Evolutionary conservation across 768 basidiomycete species (phyloP).

Genomic region (Rossbeevera mucosa): DNA sequence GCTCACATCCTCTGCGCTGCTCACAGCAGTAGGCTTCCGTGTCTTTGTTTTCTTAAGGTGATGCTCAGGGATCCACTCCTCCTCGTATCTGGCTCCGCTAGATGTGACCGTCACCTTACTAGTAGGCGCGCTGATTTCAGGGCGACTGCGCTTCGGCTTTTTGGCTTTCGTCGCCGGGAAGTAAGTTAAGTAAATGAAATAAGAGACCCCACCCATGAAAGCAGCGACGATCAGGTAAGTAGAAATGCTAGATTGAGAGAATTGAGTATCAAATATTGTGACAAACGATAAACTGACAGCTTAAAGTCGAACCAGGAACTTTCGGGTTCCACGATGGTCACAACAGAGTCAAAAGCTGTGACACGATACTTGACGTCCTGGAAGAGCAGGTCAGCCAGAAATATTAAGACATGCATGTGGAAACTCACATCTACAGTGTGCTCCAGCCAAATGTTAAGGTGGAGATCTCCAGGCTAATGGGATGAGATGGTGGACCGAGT

Average conservation of each 20-base stretch:
- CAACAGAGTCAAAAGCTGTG: conserved; percentile 67
- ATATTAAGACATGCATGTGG: neutral
- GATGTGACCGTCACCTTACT: conserved; percentile 57
- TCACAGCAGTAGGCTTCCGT: conserved; percentile 43
- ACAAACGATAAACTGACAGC: conserved; percentile 48
- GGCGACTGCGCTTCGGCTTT: conserved; percentile 40
- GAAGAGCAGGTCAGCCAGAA: neutral
- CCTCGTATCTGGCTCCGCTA: conserved; percentile 66
- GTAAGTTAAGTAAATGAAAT: conserved; percentile 63
- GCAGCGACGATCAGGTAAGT: conserved; percentile 69
- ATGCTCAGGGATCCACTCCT: conserved; percentile 92
- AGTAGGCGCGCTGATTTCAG: conserved; percentile 50
- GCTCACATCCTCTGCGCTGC: conserved; percentile 64
- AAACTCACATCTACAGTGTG: conserved; percentile 55
- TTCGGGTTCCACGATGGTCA: conserved; percentile 78
- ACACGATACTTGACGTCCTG: conserved; percentile 59
- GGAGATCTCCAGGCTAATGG: conserved; percentile 67
- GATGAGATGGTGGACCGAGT: conserved; percentile 2
- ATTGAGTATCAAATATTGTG: conserved; percentile 1
- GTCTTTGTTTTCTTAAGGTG: conserved; percentile 68
- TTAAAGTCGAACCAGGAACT: conserved; percentile 74
- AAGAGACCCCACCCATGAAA: conserved; percentile 58
- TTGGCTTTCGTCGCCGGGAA: conserved; percentile 58
- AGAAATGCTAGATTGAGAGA: conserved; percentile 38
- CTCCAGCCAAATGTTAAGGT: conserved; percentile 73